A percentile compares a stretch with the other conserved stretches of the same genome.
Evolutionary conservation across 352 stramenopile genomes (phyloP).

Genomic region (Globisporangium recalcitrans): DNA sequence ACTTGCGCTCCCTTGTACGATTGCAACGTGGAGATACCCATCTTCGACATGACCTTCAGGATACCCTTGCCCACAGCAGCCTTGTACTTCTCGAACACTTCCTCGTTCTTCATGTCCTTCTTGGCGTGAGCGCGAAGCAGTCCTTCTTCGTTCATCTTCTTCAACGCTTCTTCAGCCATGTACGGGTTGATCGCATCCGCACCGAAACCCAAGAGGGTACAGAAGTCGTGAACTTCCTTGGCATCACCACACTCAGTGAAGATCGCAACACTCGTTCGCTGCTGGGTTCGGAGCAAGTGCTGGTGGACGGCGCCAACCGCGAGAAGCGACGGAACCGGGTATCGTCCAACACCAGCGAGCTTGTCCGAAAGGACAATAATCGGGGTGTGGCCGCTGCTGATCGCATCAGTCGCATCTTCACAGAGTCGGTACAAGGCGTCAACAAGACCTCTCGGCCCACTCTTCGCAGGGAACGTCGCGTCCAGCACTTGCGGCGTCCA

Average conservation of each 20-base stretch:
- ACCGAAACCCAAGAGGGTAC: constrained; percentile 91
- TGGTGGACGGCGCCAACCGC: constrained; percentile 95
- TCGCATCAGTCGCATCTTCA: constrained; percentile 89
- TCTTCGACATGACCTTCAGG: constrained; percentile 90
- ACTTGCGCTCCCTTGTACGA: constrained; percentile 96
- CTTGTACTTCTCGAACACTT: constrained; percentile 67
- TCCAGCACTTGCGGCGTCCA: constrained; percentile 59
- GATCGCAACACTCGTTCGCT: constrained; percentile 85
- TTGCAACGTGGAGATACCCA: constrained; percentile 94
- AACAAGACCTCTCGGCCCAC: constrained; percentile 54
- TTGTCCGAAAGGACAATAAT: constrained; percentile 92
- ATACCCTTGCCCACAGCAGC: constrained; percentile 64
- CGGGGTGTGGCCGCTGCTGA: constrained; percentile 69
- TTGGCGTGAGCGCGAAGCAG: constrained; percentile 62
- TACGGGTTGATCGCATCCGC: constrained; percentile 94
- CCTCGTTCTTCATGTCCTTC: constrained; percentile 45
- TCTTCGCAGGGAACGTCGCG: constrained; percentile 59
- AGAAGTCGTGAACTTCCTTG: constrained; percentile 96
- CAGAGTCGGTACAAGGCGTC: constrained; percentile 91
- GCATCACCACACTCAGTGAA: constrained; percentile 93
- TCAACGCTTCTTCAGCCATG: constrained; percentile 93
- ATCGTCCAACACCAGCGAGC: constrained; percentile 78
- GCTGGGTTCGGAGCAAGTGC: constrained; percentile 92
- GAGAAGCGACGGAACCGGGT: constrained; percentile 93
- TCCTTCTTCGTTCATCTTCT: constrained; percentile 94